These are phyloP conservation scores for Rosa hybrid DNA, from an alignment of 331 rosid species.

Conservation along the genomic window DNA sequence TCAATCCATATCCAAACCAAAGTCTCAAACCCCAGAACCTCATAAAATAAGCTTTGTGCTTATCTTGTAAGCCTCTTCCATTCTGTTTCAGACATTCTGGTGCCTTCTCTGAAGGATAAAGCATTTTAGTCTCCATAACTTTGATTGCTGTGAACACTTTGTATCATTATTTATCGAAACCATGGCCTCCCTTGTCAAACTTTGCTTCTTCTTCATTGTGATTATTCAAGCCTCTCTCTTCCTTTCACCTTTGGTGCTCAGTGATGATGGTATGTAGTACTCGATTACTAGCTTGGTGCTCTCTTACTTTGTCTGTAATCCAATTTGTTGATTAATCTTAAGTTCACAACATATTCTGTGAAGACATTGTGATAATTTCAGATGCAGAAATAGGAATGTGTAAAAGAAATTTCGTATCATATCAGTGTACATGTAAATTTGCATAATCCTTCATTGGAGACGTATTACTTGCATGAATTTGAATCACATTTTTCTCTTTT, in stretches of 20 bases:
- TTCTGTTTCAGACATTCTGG: not conserved
- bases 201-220: conserved; percentile 33
- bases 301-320: not conserved
- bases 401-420: not conserved
- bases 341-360: not conserved
- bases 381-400: not conserved
- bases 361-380: not conserved
- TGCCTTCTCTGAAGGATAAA: not conserved
- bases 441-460: not conserved
- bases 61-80: not conserved
- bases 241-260: conserved; percentile 32
- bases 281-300: not conserved
- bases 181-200: conserved; percentile 50
- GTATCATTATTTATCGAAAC: not conserved
- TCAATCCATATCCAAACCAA: not conserved
- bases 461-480: not conserved
- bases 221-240: conserved; percentile 34
- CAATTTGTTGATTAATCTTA: not conserved
- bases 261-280: conserved; percentile 40
- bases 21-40: not conserved
- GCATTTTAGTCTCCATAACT: not conserved
- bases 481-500: not conserved
- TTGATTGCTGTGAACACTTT: not conserved
- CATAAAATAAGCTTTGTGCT: not conserved
- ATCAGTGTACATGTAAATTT: not conserved